Evolutionary conservation across 352 stramenopile genomes (phyloP), one percentile per base, ranked within the genome.

Genomic region (Pilasporangium apinafurcum): DNA sequence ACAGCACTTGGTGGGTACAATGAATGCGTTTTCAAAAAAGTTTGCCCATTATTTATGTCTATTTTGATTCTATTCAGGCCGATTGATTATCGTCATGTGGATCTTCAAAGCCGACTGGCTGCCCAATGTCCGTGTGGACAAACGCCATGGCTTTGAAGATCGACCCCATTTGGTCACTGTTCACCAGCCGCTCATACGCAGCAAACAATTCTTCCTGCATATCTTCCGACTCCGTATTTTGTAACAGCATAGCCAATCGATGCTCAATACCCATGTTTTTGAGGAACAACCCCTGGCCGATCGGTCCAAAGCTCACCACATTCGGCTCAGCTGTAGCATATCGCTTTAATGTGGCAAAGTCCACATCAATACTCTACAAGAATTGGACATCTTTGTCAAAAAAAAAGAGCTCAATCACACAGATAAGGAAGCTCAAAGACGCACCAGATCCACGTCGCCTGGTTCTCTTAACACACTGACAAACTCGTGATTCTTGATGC

Each of bases 231-330:
- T 74, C 64, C 38, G 81, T 79, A 48, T 86, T 86, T 57, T 97
- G 72, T 35, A 98, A 78, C 45, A 96, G 64, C 52, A 83, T 79
- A 16, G 88, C 83, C 8, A 97, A 73, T 9, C 94, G 86, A 33
- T 97, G 76, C 46, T 96, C 84, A 41, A 97, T 95, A 47, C 95
- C 95, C 91, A 98, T 98, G 48, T 89, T 83, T 55, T 94, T 93
- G 26, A 98, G 68, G 56, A 98, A 98, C 22, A 71, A 56, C 26
- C 92, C 92, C 53, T 98, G 95, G 9, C 74, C 74, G 25, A 98
- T 75, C 6, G 92, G 86, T 5, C 93, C 93, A 43, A 81, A 92
- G 36, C 79, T 84, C 48, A 83, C 57, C 28, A 95, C 70, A 28
- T 67, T 68, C 13, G 58, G 44, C 36, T 79, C 67, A 29, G 27